These are phyloP conservation scores for Isochrysis galbana DNA, from an alignment of 78 protist genomes.

Conservation along the genomic window DNA sequence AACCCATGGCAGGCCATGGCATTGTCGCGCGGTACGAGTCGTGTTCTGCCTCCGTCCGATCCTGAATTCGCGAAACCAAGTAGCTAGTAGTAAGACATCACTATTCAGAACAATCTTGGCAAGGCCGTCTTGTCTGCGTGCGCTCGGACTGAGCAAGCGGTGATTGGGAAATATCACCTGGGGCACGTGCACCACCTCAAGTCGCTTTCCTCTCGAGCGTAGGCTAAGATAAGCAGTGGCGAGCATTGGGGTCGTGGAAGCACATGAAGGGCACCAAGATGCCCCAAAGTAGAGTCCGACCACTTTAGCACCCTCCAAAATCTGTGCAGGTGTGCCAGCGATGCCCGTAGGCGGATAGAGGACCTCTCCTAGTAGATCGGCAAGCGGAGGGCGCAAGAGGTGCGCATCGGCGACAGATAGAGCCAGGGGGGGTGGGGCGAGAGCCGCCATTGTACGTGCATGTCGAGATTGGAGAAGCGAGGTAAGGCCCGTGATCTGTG, in stretches of 20 bases:
- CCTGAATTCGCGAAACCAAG: too few relatives aligned
- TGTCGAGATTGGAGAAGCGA: too few relatives aligned
- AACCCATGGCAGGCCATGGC: not conserved
- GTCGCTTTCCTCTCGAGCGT: not conserved
- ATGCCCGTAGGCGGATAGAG: not conserved
- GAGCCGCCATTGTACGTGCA: not conserved
- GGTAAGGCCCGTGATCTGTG: too few relatives aligned
- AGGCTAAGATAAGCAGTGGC: not conserved
- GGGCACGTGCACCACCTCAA: not conserved
- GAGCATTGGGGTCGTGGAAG: not conserved
- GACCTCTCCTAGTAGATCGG: not conserved
- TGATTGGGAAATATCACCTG: too few relatives aligned
- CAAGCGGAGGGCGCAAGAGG: not conserved
- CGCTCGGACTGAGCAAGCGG: too few relatives aligned
- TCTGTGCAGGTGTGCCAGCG: not conserved
- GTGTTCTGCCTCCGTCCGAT: not conserved
- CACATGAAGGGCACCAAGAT: slow-evolving; percentile 12
- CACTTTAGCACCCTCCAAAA: not conserved
- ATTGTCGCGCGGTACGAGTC: not conserved
- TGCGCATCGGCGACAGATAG: not conserved
- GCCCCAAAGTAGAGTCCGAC: not conserved
- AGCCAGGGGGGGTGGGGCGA: not conserved
- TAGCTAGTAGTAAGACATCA: too few relatives aligned
- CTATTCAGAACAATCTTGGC: too few relatives aligned
- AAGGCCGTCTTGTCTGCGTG: too few relatives aligned